A percentile compares a stretch with the other conserved stretches of the same genome.
Evolutionary conservation across 352 stramenopile species (phyloP).

Genomic region (Globisporangium nagaii): DNA sequence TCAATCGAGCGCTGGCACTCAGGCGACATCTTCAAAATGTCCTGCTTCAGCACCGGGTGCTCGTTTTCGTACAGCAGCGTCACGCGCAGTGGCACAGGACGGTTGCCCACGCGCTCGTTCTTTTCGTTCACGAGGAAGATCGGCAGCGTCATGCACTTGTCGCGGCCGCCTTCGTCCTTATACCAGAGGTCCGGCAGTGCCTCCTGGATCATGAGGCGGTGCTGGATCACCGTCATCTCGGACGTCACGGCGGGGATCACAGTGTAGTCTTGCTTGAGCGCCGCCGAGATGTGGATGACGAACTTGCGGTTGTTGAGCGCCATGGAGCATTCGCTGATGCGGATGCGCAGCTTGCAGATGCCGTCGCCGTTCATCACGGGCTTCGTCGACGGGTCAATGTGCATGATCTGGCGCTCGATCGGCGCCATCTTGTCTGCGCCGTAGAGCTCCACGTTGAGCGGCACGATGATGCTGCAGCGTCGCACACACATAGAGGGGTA

Average conservation of each 20-base stretch:
- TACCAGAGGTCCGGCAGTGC: slow-evolving; percentile 83
- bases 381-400: slow-evolving; percentile 75
- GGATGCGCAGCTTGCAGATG: slow-evolving; percentile 77
- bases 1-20: slow-evolving; percentile 86
- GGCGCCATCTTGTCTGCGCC: slow-evolving; percentile 78
- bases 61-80: slow-evolving; percentile 87
- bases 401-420: slow-evolving; percentile 72
- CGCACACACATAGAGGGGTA: background rate
- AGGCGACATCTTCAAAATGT: slow-evolving; percentile 90
- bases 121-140: slow-evolving; percentile 79
- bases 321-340: slow-evolving; percentile 83
- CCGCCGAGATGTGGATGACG: slow-evolving; percentile 69
- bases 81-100: slow-evolving; percentile 67
- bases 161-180: slow-evolving; percentile 78
- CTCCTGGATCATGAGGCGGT: slow-evolving; percentile 80
- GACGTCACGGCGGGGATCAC: slow-evolving; percentile 61
- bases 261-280: slow-evolving; percentile 52
- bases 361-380: slow-evolving; percentile 77
- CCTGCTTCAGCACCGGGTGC: slow-evolving; percentile 90
- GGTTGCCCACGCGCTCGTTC: slow-evolving; percentile 69
- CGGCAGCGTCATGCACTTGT: slow-evolving; percentile 83
- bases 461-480: slow-evolving; percentile 56
- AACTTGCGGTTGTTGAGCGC: slow-evolving; percentile 85
- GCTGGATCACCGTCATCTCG: slow-evolving; percentile 83
- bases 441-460: slow-evolving; percentile 79